phyloP scores from a whole-genome alignment of 495 filamentous ascomycete genomes.

The Endocarpon pusillum region DNA sequence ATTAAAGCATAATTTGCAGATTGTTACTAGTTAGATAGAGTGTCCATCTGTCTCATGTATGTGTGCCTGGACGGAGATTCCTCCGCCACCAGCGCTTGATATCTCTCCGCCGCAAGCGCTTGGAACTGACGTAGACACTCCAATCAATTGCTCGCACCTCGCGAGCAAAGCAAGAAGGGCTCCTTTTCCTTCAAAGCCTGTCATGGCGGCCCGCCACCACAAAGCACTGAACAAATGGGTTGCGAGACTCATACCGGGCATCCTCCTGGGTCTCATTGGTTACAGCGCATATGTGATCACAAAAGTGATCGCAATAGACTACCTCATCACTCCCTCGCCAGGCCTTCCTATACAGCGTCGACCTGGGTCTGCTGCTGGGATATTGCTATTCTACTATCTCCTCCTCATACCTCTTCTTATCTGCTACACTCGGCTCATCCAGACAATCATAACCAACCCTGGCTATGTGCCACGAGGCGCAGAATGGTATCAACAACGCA shows the following conservation, averaged over 20 bases:
- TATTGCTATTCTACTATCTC: conserved; percentile 53
- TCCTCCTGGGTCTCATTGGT: conserved; percentile 38
- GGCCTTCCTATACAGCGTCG: conserved; percentile 24
- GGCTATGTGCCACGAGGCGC: conserved; percentile 49
- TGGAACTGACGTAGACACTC: no score
- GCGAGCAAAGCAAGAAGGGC: no score
- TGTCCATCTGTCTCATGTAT: no score
- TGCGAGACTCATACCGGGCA: conserved; percentile 38
- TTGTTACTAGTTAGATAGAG: no score
- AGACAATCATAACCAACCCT: conserved; percentile 45
- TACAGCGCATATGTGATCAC: conserved; percentile 49
- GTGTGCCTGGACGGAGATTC: no score
- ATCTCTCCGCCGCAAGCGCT: no score
- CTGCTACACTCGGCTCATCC: conserved; percentile 51
- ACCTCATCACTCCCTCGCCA: conserved; percentile 36
- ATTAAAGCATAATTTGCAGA: no score
- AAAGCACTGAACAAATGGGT: conserved; percentile 33
- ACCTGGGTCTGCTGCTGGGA: conserved; percentile 41
- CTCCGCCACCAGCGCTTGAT: no score
- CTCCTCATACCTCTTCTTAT: conserved; percentile 46
- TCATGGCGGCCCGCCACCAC: conserved; percentile 18
- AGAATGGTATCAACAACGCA: conserved; percentile 15
- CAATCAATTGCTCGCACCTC: no score
- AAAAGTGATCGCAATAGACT: conserved; percentile 35
- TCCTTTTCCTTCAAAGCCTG: background rate